Percentiles rank a stretch among this genome's conserved stretches.
Evolutionary conservation across 208 protist genomes (phyloP).

Genomic region (Acanthamoeba triangularis): DNA sequence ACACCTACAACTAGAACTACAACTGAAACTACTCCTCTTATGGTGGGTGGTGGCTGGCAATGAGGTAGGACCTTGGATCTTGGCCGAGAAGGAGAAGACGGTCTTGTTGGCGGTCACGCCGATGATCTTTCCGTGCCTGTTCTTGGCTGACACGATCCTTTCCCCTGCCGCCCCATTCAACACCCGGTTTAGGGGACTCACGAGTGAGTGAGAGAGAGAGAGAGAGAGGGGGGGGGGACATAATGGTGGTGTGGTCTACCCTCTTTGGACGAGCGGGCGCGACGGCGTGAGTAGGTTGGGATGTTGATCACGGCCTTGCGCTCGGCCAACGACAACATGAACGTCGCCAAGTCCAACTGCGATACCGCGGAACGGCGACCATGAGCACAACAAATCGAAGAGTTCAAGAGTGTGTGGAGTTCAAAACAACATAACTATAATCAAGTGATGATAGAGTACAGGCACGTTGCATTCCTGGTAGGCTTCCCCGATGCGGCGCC

Average conservation of each 20-base stretch:
- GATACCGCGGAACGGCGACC: too few species aligned
- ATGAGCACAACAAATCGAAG: too few species aligned
- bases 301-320: constrained; percentile 33
- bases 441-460: too few species aligned
- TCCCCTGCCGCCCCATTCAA: too few species aligned
- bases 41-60: too few species aligned
- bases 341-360: background rate
- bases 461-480: background rate
- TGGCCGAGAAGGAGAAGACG: constrained; percentile 26
- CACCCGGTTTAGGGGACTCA: too few species aligned
- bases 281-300: background rate
- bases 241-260: too few species aligned
- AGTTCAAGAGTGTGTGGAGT: background rate
- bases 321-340: constrained; percentile 1
- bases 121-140: constrained; percentile 10
- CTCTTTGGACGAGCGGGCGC: background rate
- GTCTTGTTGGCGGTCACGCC: constrained; percentile 19
- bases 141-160: background rate
- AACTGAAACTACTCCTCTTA: too few species aligned
- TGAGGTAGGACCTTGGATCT: background rate
- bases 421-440: too few species aligned
- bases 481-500: background rate
- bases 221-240: too few species aligned
- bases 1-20: too few species aligned
- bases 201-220: too few species aligned